These are phyloP conservation scores for Kwoniella newhampshirensis DNA, from an alignment of 768 basidiomycete species.

Conservation along the genomic window DNA sequence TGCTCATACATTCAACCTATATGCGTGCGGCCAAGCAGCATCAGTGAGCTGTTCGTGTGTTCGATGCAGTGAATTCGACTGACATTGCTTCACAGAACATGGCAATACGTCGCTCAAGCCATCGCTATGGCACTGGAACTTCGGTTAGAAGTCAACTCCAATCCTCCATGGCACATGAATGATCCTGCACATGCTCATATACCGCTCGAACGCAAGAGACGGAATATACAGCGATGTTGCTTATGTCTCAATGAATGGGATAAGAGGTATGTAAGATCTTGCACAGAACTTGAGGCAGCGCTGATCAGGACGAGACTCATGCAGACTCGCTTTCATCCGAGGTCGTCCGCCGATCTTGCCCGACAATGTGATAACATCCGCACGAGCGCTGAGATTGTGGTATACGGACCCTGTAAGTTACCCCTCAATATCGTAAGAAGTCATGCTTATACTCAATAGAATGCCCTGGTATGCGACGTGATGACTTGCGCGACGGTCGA, in stretches of 20 bases:
- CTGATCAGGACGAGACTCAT: background rate
- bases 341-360: slow-evolving; percentile 3
- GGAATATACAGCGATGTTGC: slow-evolving; percentile 15
- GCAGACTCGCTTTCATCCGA: slow-evolving; percentile 15
- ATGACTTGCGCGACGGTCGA: slow-evolving; percentile 13
- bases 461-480: slow-evolving; percentile 8
- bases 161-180: slow-evolving; percentile 4
- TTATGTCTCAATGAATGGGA: slow-evolving; percentile 15
- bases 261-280: slow-evolving; percentile 4
- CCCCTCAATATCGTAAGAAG: background rate
- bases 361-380: slow-evolving; percentile 7
- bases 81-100: slow-evolving; percentile 6
- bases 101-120: slow-evolving; percentile 16
- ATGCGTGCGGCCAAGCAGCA: slow-evolving; percentile 15
- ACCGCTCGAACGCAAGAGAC: background rate
- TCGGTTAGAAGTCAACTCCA: slow-evolving; percentile 10
- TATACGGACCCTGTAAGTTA: slow-evolving; percentile 8
- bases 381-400: slow-evolving; percentile 2
- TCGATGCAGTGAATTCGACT: background rate
- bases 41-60: slow-evolving; percentile 5
- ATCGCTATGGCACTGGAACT: slow-evolving; percentile 14
- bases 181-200: slow-evolving; percentile 7
- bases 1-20: slow-evolving; percentile 8
- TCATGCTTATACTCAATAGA: background rate
- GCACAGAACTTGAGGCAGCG: background rate